A percentile compares a stretch with the other conserved stretches of the same genome.
These are phyloP conservation scores for Dioscorea cayenensis DNA, from an alignment of 116 monocot genomes.

Conservation along the genomic window DNA sequence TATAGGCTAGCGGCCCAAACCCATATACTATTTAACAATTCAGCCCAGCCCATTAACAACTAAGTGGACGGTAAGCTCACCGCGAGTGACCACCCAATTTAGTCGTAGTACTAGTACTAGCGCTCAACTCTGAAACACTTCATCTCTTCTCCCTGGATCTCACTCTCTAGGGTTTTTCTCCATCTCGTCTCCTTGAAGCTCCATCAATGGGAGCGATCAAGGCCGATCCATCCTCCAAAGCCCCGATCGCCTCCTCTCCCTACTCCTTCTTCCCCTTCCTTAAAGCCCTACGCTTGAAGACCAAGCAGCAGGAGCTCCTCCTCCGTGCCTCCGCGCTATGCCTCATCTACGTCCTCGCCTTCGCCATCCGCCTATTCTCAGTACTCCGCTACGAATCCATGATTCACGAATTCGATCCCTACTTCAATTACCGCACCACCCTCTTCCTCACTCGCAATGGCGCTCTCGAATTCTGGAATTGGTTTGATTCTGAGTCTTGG, in stretches of 20 bases:
- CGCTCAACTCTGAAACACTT: neutral
- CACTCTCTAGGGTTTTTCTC: neutral
- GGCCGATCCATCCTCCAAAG: neutral
- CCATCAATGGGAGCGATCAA: neutral
- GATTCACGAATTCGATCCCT: slow-evolving; percentile 99
- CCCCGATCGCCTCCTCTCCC: neutral
- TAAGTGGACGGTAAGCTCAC: no score
- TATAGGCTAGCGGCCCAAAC: no score
- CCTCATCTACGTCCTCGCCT: slow-evolving; percentile 94
- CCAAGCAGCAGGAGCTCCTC: slow-evolving; percentile 95
- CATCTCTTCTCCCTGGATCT: neutral
- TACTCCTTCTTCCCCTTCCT: slow-evolving; percentile 2
- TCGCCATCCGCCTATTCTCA: slow-evolving; percentile 82
- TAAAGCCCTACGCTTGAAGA: slow-evolving; percentile 45
- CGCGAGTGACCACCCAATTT: neutral
- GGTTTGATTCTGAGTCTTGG: slow-evolving; percentile 97
- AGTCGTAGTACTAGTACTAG: neutral
- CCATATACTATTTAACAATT: neutral
- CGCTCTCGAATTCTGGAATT: slow-evolving; percentile 95
- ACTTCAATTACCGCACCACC: slow-evolving; percentile 98
- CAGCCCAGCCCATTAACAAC: neutral
- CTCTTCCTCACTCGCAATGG: slow-evolving; percentile 77
- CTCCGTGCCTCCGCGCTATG: slow-evolving; percentile 68
- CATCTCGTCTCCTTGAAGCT: neutral
- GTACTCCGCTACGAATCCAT: slow-evolving; percentile 97